Base-by-base conservation (phyloP, 1,284 basidiomycete species). In the Hypsizygus ulmarius region DNA sequence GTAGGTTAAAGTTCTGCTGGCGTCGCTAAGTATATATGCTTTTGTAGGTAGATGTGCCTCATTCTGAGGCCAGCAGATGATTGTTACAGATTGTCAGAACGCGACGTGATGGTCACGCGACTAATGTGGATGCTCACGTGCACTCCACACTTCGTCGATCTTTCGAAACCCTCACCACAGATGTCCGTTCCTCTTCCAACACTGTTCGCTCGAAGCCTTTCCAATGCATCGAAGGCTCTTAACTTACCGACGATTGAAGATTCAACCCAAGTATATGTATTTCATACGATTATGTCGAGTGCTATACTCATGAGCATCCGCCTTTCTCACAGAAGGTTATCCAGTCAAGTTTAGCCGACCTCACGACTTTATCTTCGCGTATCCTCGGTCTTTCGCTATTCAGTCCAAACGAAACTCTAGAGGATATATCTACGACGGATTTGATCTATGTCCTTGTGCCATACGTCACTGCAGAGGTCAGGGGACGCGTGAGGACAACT, bases 401-500 rank as follows among this genome's bases (percentile, higher is more conserved):
- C 67, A 93, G 90, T 47, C 73, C 85, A 6, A 97, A 97, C 62
- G 94, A 97, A 64, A 73, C 73, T 0, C 67, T 92, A 16, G 88
- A 93, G 39, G 94, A 97, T 65, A 80, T 97, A 35, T 78, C 87
- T 1, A 93, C 93, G 8, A 71, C 75, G 27, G 83, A 94, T 66
- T 69, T 97, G 40, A 72, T 87, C 7, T 97, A 93, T 67, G 78
- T 97, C 45, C 75, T 84, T 38, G 81, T 92, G 0, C 84, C 87
- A 0, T 94, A 81, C 65, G 77, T 85, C 16, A 64, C 77, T 27
- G 84, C 84, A 6, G 86, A 94, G 59, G 75, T 90, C n/a, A 79
- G 86, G 59, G 77, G 81, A 38, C 78, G 84, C 41, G 67, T 82
- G n/a, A 77, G 76, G 51, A 75, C 84, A 0, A 74, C 70, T 1